A percentile compares a stretch with the other conserved stretches of the same genome.
Evolutionary conservation across 176 grass and related monocot genomes (phyloP).

Genomic region (Aegilops speltoides): DNA sequence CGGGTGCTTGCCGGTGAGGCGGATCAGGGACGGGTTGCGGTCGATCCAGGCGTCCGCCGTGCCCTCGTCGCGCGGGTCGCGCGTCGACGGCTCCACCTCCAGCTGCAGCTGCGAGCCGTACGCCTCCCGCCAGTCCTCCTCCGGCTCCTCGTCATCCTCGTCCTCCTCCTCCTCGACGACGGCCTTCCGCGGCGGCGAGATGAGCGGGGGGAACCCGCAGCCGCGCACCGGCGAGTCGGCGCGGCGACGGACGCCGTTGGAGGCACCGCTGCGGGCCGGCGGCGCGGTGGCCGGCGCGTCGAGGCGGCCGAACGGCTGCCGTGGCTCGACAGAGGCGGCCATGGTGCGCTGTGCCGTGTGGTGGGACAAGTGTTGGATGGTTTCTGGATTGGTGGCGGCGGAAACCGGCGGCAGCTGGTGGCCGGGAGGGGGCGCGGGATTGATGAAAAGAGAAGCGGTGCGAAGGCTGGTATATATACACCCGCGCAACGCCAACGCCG

Average conservation of each 20-base stretch:
- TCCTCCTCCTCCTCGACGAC: background rate
- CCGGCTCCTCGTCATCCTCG: conserved; percentile 53
- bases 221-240: conserved; percentile 56
- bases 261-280: background rate
- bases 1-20: conserved; percentile 90
- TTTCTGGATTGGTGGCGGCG: background rate
- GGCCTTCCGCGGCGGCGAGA: background rate
- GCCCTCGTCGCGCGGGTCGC: conserved; percentile 69
- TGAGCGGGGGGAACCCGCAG: conserved; percentile 57
- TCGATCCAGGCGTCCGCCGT: conserved; percentile 75
- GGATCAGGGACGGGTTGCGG: conserved; percentile 72
- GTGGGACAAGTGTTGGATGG: background rate
- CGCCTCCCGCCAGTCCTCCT: conserved; percentile 47
- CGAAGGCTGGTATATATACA: background rate
- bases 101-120: conserved; percentile 45
- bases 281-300: conserved; percentile 19
- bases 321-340: conserved; percentile 63
- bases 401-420: background rate
- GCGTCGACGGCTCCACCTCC: conserved; percentile 66
- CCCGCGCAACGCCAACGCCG: background rate
- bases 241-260: conserved; percentile 42
- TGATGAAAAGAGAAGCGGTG: background rate
- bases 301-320: conserved; percentile 46
- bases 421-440: conserved; percentile 22
- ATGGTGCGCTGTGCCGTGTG: background rate